Conservation (phyloP, 768 basidiomycete genomes). For the Lentinula detonsa region DNA sequence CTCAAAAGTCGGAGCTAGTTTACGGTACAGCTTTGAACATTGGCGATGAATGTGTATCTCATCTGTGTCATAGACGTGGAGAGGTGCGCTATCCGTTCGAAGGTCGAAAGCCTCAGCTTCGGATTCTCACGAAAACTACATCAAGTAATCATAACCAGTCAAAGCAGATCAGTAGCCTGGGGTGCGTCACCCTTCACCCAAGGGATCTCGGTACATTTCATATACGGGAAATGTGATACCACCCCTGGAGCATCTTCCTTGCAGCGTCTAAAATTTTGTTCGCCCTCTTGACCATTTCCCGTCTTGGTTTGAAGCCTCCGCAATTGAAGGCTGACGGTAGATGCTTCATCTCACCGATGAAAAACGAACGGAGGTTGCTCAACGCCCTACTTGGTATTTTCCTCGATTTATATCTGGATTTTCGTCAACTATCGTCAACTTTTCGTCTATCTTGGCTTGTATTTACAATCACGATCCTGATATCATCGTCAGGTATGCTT, state of each 20-base stretch:
- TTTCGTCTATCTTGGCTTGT: constrained; percentile 37
- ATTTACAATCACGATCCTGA: constrained; percentile 90
- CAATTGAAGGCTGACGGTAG: constrained; percentile 57
- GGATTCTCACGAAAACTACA: no score
- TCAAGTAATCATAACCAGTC: no score
- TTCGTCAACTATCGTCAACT: neutral
- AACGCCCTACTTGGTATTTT: constrained; percentile 68
- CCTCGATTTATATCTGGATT: neutral
- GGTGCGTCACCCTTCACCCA: no score
- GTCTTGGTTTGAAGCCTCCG: constrained; percentile 68
- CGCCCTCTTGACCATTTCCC: constrained; percentile 88
- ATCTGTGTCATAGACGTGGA: no score
- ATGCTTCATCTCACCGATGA: constrained; percentile 71
- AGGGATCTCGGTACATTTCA: neutral
- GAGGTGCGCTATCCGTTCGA: no score
- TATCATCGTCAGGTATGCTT: constrained; percentile 92
- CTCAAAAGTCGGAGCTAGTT: no score
- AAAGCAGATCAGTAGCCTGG: no score
- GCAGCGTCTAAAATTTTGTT: constrained; percentile 81
- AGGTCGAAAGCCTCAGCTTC: no score
- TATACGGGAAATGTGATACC: constrained; percentile 51
- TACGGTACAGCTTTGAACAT: no score
- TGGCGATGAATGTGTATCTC: no score
- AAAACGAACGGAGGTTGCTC: constrained; percentile 81
- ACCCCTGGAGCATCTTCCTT: constrained; percentile 85